Base-by-base conservation (phyloP, 306 rosid genomes). In the Lotus japonicus region DNA sequence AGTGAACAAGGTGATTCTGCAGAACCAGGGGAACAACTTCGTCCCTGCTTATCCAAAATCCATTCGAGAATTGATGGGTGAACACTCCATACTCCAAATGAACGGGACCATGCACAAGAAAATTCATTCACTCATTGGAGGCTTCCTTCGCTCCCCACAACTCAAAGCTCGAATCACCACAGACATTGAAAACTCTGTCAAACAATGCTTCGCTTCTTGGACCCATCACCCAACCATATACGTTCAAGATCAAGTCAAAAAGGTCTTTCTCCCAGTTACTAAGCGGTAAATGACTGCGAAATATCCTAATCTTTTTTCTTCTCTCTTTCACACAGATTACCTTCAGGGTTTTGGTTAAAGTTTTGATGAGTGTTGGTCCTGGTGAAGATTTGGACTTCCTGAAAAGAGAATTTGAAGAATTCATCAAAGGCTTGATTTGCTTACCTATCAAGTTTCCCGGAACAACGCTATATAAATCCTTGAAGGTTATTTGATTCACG, bases 11-110 rank as follows among this genome's bases (percentile, higher is more conserved):
- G 83, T 81, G 64, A 64, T 94, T 38, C 42, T 94, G 17, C 92
- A 84, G 38, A 94, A 94, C 78, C 95, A 88, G 15, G 97, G 87
- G 5, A 85, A 79, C 80, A 77, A 21, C 0, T 94, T 90, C 41
- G 57, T 85, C 9, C 99, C 99, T 11, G 99, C 99, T 23, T 94
- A 94, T 78, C 99, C 99, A 6, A 94, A 90, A 85, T 88, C 99
- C 6, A 74, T 94, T 2, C 80, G 76, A 35, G 99, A 94, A 58
- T 56, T 94, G 8, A 75, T 90, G 68, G 99, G 99, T 0, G 71
- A 84, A 57, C 64, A 84, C 54, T 90, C 97, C 6, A 94, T 94
- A 3, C 90, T 94, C 11, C 85, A 78, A 49, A 73, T 81, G 59
- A 90, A 86, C 2, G 96, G 97, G 2, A 85, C 17, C 72, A 76